Evolutionary conservation across 805 yeast species (phyloP).

Genomic region (Yarrowia phangngaensis): DNA sequence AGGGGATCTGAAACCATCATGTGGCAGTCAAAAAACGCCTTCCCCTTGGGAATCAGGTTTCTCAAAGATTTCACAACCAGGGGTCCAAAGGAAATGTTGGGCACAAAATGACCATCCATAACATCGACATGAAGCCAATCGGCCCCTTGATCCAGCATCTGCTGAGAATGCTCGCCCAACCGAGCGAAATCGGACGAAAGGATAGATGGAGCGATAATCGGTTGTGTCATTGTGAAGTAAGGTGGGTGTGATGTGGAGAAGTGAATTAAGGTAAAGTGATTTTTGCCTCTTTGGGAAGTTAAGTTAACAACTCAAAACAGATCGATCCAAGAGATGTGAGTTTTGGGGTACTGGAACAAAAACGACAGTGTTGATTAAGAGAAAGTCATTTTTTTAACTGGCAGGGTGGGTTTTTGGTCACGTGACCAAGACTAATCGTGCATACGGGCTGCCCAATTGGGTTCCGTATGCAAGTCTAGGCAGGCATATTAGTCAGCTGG

Average conservation of each 20-base stretch:
- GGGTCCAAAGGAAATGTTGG: slow-evolving; percentile 91
- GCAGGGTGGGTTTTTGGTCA: no score
- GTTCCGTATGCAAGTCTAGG: no score
- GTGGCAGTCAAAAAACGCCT: slow-evolving; percentile 83
- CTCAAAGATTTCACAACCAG: slow-evolving; percentile 80
- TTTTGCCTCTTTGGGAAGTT: no score
- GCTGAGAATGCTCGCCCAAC: slow-evolving; percentile 80
- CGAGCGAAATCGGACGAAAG: slow-evolving; percentile 84
- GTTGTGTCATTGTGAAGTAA: slow-evolving; percentile 31
- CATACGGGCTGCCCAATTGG: no score
- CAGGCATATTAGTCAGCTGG: no score
- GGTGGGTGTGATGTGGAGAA: slow-evolving; percentile 3
- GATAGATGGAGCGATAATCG: slow-evolving; percentile 81
- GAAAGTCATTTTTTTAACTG: no score
- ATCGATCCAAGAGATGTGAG: no score
- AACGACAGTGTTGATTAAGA: no score
- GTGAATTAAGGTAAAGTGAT: no score
- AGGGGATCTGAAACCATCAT: slow-evolving; percentile 96
- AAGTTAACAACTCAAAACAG: no score
- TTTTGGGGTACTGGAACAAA: no score
- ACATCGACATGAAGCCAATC: slow-evolving; percentile 98
- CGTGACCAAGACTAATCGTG: no score
- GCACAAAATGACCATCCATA: slow-evolving; percentile 99
- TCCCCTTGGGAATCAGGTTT: slow-evolving; percentile 65
- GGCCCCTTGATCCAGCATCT: slow-evolving; percentile 73